Base-by-base conservation (phyloP, 306 rosid species). In the Cercis canadensis region DNA sequence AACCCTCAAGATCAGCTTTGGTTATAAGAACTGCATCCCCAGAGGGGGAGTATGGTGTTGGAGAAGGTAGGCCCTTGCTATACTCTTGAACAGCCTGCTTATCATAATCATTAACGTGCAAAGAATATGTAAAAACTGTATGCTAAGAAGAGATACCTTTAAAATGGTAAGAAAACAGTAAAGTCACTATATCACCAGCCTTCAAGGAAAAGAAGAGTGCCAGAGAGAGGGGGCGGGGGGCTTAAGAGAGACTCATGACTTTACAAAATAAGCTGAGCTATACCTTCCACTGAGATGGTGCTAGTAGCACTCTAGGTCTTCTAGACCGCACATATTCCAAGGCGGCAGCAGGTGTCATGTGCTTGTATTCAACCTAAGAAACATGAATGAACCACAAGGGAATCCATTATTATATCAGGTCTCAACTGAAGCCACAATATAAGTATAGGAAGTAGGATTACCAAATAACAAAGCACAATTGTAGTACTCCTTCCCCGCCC, bases 401-500 rank as follows among this genome's bases (percentile, higher is more conserved):
- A 54, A 39, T 34, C 32, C 2, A 54, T 74, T 40, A 67, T 41
- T 2, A 41, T 65, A 54, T 4, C 12, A 45, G 45, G 62, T 52
- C 67, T 65, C 79, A 65, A 13, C 67, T 8, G 7, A 45, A 32
- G 57, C 52, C 9, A 33, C 50, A 49, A 33, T 62, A 15, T 15
- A 66, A 40, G 16, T 18, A 11, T 13, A 60, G 44, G 41, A 61
- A 33, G 52, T 24, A 56, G 60, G 49, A 52, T 79, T 89, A 94
- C 97, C 98, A 94, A 82, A 87, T 90, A 94, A 72, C 98, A 94
- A 46, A 94, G 98, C 74, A 94, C 96, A 64, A 94, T 83, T 62
- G 98, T 94, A 11, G 98, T 94, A 79, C 98, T 94, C 87, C 97
- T 87, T 50, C 98, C 98, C 8, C 97, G 83, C 57, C 98, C 98